Evolutionary conservation across 2,329 filamentous ascomycete genomes (phyloP).

Genomic region (Metarhizium sp.): DNA sequence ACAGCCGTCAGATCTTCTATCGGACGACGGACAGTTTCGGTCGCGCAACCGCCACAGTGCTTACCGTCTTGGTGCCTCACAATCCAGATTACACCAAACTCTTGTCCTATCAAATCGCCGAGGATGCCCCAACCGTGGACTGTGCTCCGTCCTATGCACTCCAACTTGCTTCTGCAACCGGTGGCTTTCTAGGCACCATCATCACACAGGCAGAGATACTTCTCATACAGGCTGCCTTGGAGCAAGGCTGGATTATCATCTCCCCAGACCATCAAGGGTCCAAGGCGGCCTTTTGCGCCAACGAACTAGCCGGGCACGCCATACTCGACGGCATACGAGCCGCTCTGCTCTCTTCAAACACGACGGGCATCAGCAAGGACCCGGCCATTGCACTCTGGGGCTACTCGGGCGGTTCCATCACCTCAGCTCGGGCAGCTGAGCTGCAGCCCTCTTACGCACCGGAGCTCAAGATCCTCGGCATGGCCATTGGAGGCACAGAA

Average conservation of each 20-base stretch:
- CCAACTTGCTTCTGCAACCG: slow-evolving; percentile 8
- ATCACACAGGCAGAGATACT: slow-evolving; percentile 14
- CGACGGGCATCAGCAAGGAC: slow-evolving; percentile 20
- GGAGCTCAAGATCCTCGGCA: slow-evolving; percentile 14
- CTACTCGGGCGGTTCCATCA: slow-evolving; percentile 14
- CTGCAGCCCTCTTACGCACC: slow-evolving; percentile 17
- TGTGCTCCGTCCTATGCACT: slow-evolving; percentile 18
- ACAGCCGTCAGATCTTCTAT: slow-evolving; percentile 26
- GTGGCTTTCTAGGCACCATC: slow-evolving; percentile 23
- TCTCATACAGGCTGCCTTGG: slow-evolving; percentile 20
- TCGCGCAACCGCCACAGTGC: slow-evolving; percentile 25
- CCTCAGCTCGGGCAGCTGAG: slow-evolving; percentile 14
- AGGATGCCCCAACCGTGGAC: slow-evolving; percentile 29
- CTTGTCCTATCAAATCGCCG: slow-evolving; percentile 32
- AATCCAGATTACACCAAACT: slow-evolving; percentile 19
- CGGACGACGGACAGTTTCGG: slow-evolving; percentile 26
- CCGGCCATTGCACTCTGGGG: slow-evolving; percentile 31
- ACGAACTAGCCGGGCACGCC: slow-evolving; percentile 29
- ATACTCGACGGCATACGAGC: slow-evolving; percentile 35
- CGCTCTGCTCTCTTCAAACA: slow-evolving; percentile 17
- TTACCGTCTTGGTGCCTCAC: slow-evolving; percentile 28
- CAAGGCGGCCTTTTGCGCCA: slow-evolving; percentile 31
- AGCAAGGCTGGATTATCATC: slow-evolving; percentile 35
- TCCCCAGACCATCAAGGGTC: slow-evolving; percentile 38
- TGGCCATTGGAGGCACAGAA: slow-evolving; percentile 15